A percentile compares a stretch with the other conserved stretches of the same genome.
Evolutionary conservation across 2,329 filamentous ascomycete genomes (phyloP).

Genomic region (Fonsecaea pedrosoi): DNA sequence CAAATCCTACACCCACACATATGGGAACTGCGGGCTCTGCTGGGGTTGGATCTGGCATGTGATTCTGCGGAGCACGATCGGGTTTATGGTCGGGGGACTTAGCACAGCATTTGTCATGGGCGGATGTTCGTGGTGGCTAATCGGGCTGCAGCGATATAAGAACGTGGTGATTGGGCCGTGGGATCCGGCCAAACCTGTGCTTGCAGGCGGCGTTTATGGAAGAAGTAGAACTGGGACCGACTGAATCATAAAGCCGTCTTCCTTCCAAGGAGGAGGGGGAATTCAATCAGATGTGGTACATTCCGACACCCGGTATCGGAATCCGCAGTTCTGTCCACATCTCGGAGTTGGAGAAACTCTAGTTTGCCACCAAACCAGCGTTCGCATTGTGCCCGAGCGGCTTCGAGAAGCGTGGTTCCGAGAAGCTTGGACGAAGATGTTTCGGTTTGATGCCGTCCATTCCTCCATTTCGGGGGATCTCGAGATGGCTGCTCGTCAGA

Average conservation of each 20-base stretch:
- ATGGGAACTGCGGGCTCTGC: constrained; percentile 53
- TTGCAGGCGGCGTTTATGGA: constrained; percentile 41
- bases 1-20: constrained; percentile 50
- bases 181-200: constrained; percentile 84
- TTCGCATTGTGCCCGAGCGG: neutral
- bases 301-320: constrained; percentile 21
- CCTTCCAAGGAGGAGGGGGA: neutral
- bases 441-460: neutral
- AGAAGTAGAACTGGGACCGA: constrained; percentile 37
- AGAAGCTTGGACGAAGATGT: neutral
- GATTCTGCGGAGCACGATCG: constrained; percentile 66
- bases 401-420: neutral
- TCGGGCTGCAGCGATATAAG: constrained; percentile 96
- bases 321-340: neutral
- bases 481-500: constrained; percentile 1
- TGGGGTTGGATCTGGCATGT: constrained; percentile 57
- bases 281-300: constrained; percentile 5
- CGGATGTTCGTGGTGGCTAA: constrained; percentile 96
- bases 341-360: neutral
- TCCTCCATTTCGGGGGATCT: neutral
- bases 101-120: constrained; percentile 82
- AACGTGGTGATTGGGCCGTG: constrained; percentile 98
- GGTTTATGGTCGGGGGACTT: constrained; percentile 76
- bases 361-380: neutral
- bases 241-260: constrained; percentile 7